These are phyloP conservation scores for Rubus idaeus DNA, from an alignment of 306 rosid genomes.

Conservation along the genomic window DNA sequence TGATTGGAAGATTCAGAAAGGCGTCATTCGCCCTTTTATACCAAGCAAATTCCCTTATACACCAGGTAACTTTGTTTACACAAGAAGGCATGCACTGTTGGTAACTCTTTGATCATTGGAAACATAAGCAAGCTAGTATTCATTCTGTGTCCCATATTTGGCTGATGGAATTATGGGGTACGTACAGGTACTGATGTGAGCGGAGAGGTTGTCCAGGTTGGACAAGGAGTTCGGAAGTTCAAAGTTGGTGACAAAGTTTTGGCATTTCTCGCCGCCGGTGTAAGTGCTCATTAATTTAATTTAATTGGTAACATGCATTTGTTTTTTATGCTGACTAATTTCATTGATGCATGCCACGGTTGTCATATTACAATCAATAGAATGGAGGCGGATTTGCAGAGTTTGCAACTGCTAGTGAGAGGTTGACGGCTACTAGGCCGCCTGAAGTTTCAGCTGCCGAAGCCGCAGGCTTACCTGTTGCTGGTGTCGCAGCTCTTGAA, in stretches of 20 bases:
- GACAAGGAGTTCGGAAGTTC: conserved; percentile 50
- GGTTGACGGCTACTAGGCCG: conserved; percentile 45
- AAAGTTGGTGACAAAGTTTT: conserved; percentile 66
- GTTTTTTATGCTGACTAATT: neutral
- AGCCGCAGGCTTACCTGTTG: conserved; percentile 57
- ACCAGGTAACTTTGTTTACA: conserved; percentile 41
- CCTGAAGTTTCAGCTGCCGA: conserved; percentile 60
- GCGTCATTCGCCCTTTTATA: conserved; percentile 36
- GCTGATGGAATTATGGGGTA: neutral
- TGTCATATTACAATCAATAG: conserved; percentile 30
- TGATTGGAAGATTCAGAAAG: conserved; percentile 83
- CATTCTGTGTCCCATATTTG: no score
- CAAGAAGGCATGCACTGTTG: no score
- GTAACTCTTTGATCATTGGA: no score
- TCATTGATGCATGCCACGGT: neutral
- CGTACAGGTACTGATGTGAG: conserved; percentile 59
- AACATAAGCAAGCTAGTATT: no score
- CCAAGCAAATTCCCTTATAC: conserved; percentile 56
- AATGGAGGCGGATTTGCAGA: conserved; percentile 73
- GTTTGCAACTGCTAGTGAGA: conserved; percentile 48
- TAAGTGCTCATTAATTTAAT: conserved; percentile 19
- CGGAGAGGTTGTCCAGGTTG: conserved; percentile 59
- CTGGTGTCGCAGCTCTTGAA: conserved; percentile 62
- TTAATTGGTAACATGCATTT: neutral
- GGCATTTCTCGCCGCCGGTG: conserved; percentile 38